A percentile compares a stretch with the other conserved stretches of the same genome.
Evolutionary conservation across 2,329 filamentous ascomycete genomes (phyloP).

Genomic region (Calonectria ilicicola): DNA sequence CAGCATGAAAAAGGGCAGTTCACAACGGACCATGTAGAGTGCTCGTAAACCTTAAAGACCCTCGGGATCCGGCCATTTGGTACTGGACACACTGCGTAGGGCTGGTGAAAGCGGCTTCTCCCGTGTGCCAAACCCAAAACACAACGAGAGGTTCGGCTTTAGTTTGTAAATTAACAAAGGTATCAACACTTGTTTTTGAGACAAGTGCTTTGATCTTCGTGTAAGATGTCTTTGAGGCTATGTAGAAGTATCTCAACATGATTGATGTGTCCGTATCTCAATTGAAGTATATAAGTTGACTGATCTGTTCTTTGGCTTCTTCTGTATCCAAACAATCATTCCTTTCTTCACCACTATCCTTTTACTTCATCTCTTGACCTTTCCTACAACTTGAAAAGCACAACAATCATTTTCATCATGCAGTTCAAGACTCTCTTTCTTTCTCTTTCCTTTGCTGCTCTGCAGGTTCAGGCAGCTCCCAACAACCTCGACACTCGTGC

Average conservation of each 20-base stretch:
- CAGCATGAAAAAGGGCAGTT: too few relatives aligned
- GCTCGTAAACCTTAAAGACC: too few relatives aligned
- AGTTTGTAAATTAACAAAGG: not conserved
- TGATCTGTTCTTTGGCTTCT: not conserved
- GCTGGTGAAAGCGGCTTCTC: too few relatives aligned
- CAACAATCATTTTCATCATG: not conserved
- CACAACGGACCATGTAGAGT: too few relatives aligned
- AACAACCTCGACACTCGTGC: not conserved
- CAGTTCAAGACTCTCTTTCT: not conserved
- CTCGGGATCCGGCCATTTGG: too few relatives aligned
- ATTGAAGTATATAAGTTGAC: not conserved
- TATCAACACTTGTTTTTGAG: not conserved
- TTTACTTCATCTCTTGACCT: not conserved
- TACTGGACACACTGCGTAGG: too few relatives aligned
- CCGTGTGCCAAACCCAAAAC: too few relatives aligned
- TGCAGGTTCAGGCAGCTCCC: not conserved
- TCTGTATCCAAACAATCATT: not conserved
- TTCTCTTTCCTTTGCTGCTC: not conserved
- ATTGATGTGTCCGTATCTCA: not conserved
- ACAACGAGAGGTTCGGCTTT: not conserved
- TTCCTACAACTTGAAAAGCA: not conserved
- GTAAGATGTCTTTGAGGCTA: not conserved
- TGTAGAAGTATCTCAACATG: too few relatives aligned
- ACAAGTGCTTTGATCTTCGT: not conserved
- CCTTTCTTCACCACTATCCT: not conserved